These are phyloP conservation scores for Kwoniella newhampshirensis DNA, from an alignment of 768 basidiomycete species.

Conservation along the genomic window DNA sequence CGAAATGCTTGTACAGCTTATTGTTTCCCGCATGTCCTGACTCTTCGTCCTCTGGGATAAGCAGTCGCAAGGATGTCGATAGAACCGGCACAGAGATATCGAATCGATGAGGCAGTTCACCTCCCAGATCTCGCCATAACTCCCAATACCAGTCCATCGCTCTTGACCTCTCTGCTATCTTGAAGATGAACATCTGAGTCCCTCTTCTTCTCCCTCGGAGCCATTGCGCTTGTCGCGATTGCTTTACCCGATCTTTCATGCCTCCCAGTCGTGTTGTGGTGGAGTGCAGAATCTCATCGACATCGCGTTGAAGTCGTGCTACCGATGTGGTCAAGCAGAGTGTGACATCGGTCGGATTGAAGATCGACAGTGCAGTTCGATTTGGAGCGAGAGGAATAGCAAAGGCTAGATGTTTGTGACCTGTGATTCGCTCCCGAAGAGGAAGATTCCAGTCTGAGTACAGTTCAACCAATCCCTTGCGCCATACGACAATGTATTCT, in stretches of 20 bases:
- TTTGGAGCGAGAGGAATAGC: slow-evolving; percentile 68
- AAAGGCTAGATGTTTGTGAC: slow-evolving; percentile 76
- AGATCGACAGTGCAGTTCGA: slow-evolving; percentile 73
- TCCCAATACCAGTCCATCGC: slow-evolving; percentile 89
- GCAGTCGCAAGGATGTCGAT: slow-evolving; percentile 67
- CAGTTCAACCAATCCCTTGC: slow-evolving; percentile 71
- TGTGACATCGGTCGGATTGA: slow-evolving; percentile 80
- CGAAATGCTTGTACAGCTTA: slow-evolving; percentile 59
- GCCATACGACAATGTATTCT: slow-evolving; percentile 85
- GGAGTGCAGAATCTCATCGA: slow-evolving; percentile 21
- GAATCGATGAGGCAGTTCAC: slow-evolving; percentile 66
- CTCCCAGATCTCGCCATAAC: slow-evolving; percentile 75
- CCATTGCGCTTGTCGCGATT: slow-evolving; percentile 55
- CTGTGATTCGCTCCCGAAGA: slow-evolving; percentile 65
- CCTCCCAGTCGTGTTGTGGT: slow-evolving; percentile 41
- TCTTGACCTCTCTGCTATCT: slow-evolving; percentile 71
- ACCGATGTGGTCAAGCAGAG: slow-evolving; percentile 60
- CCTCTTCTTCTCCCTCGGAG: slow-evolving; percentile 62
- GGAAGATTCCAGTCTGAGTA: slow-evolving; percentile 71
- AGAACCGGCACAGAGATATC: slow-evolving; percentile 71
- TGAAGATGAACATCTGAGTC: slow-evolving; percentile 84
- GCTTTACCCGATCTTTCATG: slow-evolving; percentile 31
- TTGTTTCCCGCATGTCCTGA: not conserved
- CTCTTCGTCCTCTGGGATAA: slow-evolving; percentile 62
- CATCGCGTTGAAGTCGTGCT: slow-evolving; percentile 24